Evolutionary conservation across 176 grass and related monocot genomes (phyloP), one percentile per base, ranked within the genome.

Genomic region (Neostapfia colusana): DNA sequence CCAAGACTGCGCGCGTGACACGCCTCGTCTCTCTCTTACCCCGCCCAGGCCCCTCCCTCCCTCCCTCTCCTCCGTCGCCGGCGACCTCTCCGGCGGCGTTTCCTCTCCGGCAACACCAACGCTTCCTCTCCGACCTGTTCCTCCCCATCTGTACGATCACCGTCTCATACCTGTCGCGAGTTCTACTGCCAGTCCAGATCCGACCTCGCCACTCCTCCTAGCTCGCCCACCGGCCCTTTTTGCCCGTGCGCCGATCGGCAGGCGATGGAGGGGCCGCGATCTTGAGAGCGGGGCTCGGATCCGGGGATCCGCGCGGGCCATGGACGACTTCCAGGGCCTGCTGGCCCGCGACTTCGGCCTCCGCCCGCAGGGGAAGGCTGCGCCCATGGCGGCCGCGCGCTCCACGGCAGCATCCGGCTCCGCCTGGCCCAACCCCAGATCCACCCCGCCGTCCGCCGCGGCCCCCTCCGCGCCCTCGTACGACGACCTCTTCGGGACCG

Each of bases 321-420:
- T 91, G 89, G 89, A 91, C 45, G 85, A 91, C 66, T 82, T 91
- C 65, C 67, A 87, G 36, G 85, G 84, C 81, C 57, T 88, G 54
- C 84, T 91, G 81, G 68, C 74, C 60, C 82, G 85, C 24, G 89
- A 91, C 78, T 91, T 92, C 79, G 90, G 86, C 65, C 71, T 92
- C 51, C 83, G 90, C 17, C 90, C 86, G 6, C 63, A 79, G 78
- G 86, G 90, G 11, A 92, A 89, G 65, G 79, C 86, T 10, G 75
- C 90, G 46, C 90, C 90, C 85, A 91, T 90, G 90, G 73, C 86
- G 41, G 74, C 88, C 18, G 84, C 88, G 36, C 82, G 84, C 62
- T 13, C 83, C 72, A 67, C 69, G 58, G 6, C 69, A 16, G 3
- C 86, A 50, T 31, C 82, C 57, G 74, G 79, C 43, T 72, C 75